These are phyloP conservation scores for Alternaria novae-zelandiae DNA, from an alignment of 2,329 filamentous ascomycete genomes.

Conservation along the genomic window DNA sequence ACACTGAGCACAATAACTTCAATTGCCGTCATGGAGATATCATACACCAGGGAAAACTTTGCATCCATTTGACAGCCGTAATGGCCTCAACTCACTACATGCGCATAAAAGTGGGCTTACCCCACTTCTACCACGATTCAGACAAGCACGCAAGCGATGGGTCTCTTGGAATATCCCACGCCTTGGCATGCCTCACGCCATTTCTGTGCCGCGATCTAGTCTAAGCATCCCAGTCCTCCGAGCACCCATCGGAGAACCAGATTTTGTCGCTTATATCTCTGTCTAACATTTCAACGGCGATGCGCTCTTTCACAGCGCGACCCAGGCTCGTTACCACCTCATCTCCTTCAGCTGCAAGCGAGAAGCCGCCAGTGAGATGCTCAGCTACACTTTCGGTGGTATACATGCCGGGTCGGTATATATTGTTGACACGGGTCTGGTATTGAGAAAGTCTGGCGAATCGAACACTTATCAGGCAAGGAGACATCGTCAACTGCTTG, in stretches of 20 bases:
- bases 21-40: background rate
- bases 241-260: background rate
- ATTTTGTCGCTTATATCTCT: background rate
- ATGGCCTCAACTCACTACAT: background rate
- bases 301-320: background rate
- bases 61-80: background rate
- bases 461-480: background rate
- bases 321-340: background rate
- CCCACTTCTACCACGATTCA: constrained; percentile 3
- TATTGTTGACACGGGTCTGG: background rate
- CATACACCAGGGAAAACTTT: background rate
- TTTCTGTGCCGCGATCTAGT: background rate
- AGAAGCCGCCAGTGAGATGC: background rate
- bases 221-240: background rate
- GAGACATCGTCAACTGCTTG: background rate
- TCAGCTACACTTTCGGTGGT: background rate
- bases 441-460: background rate
- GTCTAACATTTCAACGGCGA: background rate
- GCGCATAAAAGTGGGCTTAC: background rate
- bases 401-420: background rate
- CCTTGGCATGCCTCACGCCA: constrained; percentile 7
- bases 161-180: background rate
- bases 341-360: background rate
- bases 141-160: constrained; percentile 1
- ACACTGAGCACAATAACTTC: background rate